Evolutionary conservation across 163 green algal species (phyloP).

Genomic region (Trebouxia gelatinosa): DNA sequence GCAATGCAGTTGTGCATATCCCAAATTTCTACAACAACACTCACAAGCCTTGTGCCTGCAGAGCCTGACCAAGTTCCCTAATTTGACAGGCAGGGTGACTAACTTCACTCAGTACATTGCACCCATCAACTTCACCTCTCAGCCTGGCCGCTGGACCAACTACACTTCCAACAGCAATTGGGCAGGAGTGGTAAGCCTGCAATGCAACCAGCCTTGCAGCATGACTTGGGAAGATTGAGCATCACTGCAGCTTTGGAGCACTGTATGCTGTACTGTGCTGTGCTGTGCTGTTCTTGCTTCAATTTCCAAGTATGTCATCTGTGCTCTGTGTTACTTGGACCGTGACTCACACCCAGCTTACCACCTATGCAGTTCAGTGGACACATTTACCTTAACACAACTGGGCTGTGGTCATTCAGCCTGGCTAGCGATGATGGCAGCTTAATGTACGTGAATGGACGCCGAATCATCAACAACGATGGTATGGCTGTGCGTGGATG

Average conservation of each 20-base stretch:
- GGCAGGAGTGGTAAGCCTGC: neutral
- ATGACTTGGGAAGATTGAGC: no score
- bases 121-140: neutral
- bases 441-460: neutral
- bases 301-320: neutral
- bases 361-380: constrained; percentile 22
- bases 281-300: no score
- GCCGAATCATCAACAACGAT: neutral
- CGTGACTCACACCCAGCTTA: no score
- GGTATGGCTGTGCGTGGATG: neutral
- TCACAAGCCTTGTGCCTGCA: no score
- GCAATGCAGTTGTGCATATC: no score
- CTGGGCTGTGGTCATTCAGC: neutral
- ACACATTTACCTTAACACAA: neutral
- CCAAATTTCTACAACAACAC: no score
- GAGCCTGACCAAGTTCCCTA: neutral
- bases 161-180: neutral
- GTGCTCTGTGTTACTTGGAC: no score
- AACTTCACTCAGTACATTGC: constrained; percentile 5
- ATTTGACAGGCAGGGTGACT: neutral
- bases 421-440: constrained; percentile 9
- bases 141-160: constrained; percentile 14
- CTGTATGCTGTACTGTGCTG: no score
- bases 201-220: no score
- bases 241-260: no score